These are phyloP conservation scores for Hypoxylon rubiginosum DNA, from an alignment of 2,329 filamentous ascomycete species.

Conservation along the genomic window DNA sequence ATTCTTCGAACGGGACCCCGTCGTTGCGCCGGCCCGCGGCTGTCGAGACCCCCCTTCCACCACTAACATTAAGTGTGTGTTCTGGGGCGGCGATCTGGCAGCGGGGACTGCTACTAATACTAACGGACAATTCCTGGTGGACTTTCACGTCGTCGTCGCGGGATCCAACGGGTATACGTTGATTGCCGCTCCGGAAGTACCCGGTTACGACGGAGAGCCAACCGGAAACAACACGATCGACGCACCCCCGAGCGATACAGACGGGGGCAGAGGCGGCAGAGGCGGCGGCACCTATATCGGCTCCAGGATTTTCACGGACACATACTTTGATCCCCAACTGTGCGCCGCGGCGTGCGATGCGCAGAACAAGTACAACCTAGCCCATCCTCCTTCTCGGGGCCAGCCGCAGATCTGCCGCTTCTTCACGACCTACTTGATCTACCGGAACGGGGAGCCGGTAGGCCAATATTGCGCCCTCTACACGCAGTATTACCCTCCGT, in stretches of 20 bases:
- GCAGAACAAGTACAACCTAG: slow-evolving; percentile 48
- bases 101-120: slow-evolving; percentile 43
- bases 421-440: slow-evolving; percentile 57
- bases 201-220: slow-evolving; percentile 44
- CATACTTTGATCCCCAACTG: slow-evolving; percentile 46
- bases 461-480: slow-evolving; percentile 58
- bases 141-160: slow-evolving; percentile 55
- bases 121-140: slow-evolving; percentile 36
- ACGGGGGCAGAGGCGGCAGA: not conserved
- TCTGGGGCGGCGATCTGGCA: slow-evolving; percentile 48
- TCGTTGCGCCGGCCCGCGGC: slow-evolving; percentile 38
- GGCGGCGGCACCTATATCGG: slow-evolving; percentile 49
- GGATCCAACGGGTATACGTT: slow-evolving; percentile 58
- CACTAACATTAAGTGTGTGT: slow-evolving; percentile 49
- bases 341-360: slow-evolving; percentile 50
- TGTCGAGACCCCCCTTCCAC: slow-evolving; percentile 45
- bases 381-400: slow-evolving; percentile 42
- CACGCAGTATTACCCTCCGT: slow-evolving; percentile 48
- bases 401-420: slow-evolving; percentile 49
- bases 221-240: slow-evolving; percentile 49
- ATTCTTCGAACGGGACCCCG: slow-evolving; percentile 50
- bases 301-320: slow-evolving; percentile 48
- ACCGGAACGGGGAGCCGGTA: slow-evolving; percentile 53
- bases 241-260: slow-evolving; percentile 44
- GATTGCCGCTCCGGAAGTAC: slow-evolving; percentile 30